Evolutionary conservation across 192 early-diverging fungal species (phyloP).

Genomic region (Chytriomyces confervae): DNA sequence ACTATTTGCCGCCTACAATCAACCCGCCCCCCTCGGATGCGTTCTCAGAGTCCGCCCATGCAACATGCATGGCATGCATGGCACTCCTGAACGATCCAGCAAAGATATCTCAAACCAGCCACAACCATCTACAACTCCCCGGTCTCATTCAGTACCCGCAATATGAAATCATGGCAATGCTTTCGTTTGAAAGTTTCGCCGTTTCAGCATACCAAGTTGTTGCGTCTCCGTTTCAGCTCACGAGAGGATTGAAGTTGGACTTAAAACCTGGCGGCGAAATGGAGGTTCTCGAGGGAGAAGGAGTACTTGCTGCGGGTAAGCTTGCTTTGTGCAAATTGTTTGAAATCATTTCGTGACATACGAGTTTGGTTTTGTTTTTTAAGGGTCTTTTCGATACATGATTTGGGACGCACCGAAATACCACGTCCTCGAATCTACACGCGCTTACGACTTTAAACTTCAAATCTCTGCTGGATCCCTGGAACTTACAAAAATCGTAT

Average conservation of each 20-base stretch:
- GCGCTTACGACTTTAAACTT: constrained; percentile 21
- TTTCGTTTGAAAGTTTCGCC: constrained; percentile 28
- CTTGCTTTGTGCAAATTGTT: not conserved
- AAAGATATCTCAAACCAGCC: not conserved
- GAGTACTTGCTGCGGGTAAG: constrained; percentile 18
- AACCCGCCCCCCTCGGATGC: not conserved
- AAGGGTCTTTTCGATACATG: constrained; percentile 27
- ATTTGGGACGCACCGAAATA: constrained; percentile 29
- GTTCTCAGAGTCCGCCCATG: not conserved
- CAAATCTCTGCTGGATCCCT: not conserved
- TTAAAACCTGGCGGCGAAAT: not conserved
- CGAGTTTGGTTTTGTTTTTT: not conserved
- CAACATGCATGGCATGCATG: not conserved
- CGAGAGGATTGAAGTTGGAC: not conserved
- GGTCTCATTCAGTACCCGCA: constrained; percentile 23
- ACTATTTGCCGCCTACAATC: constrained; percentile 15
- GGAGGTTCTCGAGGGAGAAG: constrained; percentile 14
- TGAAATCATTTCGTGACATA: not conserved
- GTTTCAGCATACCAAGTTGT: constrained; percentile 31
- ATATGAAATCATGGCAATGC: constrained; percentile 35
- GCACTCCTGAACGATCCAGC: not conserved
- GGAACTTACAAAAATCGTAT: constrained; percentile 7
- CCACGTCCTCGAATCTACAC: not conserved
- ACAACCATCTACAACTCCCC: not conserved
- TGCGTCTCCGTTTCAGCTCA: not conserved